Conservation (phyloP, 2,329 filamentous ascomycete species). For the Cordyceps sp. region DNA sequence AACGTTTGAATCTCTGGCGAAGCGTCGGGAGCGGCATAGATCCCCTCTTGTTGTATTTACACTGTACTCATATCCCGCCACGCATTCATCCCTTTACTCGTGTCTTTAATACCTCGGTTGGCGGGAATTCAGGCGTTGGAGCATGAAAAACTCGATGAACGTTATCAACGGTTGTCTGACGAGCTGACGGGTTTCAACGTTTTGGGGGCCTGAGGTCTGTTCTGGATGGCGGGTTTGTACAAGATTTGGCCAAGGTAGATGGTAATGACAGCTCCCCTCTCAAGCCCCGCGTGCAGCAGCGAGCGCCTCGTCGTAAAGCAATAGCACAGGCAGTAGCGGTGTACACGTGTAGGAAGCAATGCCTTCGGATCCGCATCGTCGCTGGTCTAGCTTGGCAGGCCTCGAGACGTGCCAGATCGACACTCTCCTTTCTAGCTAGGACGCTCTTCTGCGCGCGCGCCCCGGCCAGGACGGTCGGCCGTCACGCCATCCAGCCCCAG, state of each 20-base stretch:
- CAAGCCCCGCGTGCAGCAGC: slow-evolving; percentile 13
- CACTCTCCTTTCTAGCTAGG: too few relatives aligned
- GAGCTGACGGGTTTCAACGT: slow-evolving; percentile 19
- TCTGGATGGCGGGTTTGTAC: slow-evolving; percentile 16
- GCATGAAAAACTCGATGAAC: slow-evolving; percentile 30
- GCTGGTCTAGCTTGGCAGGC: too few relatives aligned
- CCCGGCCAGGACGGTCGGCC: too few relatives aligned
- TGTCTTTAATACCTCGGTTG: slow-evolving; percentile 29
- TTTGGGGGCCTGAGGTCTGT: slow-evolving; percentile 19
- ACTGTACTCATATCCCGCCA: slow-evolving; percentile 28
- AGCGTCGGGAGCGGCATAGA: slow-evolving; percentile 17
- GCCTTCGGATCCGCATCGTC: too few relatives aligned
- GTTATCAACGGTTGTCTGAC: slow-evolving; percentile 23
- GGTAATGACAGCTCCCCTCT: slow-evolving; percentile 41
- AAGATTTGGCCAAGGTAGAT: slow-evolving; percentile 22
- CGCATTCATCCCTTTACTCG: slow-evolving; percentile 21
- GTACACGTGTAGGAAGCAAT: background rate
- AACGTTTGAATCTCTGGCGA: slow-evolving; percentile 14
- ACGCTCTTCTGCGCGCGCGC: too few relatives aligned
- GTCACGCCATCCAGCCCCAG: too few relatives aligned
- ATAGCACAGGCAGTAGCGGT: background rate
- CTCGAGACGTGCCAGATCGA: too few relatives aligned
- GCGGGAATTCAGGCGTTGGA: slow-evolving; percentile 30
- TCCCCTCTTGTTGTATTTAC: slow-evolving; percentile 21
- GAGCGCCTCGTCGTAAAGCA: background rate